Evolutionary conservation across 139 green algal genomes (phyloP).

Genomic region (Trebouxia sp.): DNA sequence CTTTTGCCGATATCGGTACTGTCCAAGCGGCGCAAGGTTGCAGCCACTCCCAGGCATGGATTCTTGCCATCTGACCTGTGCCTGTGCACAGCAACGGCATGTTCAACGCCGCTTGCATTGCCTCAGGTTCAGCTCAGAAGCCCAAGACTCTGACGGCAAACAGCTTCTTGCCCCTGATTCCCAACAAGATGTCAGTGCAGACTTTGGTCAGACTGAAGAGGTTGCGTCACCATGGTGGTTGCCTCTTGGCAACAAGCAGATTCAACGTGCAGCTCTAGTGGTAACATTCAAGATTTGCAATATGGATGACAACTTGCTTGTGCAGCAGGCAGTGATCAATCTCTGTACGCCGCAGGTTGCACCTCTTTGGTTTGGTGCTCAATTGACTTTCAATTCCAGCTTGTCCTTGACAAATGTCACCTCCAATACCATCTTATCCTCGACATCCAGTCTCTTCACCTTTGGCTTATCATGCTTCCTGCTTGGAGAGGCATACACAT

Average conservation of each 20-base stretch:
- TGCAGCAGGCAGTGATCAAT: background rate
- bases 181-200: too few species aligned
- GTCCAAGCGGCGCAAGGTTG: too few species aligned
- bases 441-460: constrained; percentile 89
- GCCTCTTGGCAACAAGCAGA: background rate
- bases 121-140: background rate
- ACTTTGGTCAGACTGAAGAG: background rate
- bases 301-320: background rate
- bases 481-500: constrained; percentile 59
- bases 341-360: constrained; percentile 47
- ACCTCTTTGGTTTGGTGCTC: constrained; percentile 90
- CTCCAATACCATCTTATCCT: constrained; percentile 93
- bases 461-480: constrained; percentile 68
- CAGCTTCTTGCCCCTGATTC: background rate
- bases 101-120: background rate
- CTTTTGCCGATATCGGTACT: constrained; percentile 71
- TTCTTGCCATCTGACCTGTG: background rate
- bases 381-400: constrained; percentile 89
- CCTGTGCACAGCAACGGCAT: background rate
- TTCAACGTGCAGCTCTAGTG: background rate
- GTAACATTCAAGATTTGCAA: background rate
- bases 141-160: background rate
- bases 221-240: background rate
- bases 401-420: constrained; percentile 88
- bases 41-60: background rate